These are phyloP conservation scores for Polysphondylium violaceum DNA, from an alignment of 78 protist genomes.

Conservation along the genomic window DNA sequence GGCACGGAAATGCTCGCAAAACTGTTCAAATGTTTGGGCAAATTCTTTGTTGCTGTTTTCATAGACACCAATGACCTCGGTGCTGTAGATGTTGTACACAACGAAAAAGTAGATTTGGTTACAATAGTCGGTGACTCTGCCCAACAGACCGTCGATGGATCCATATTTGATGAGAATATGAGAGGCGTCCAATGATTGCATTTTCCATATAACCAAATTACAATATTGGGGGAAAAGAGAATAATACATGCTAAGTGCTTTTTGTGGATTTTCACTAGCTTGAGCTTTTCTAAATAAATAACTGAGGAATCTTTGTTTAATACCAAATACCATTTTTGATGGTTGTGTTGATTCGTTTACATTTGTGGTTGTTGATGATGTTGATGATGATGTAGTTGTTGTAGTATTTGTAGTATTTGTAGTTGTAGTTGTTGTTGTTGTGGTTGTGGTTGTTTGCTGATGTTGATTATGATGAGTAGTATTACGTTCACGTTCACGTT, in stretches of 20 bases:
- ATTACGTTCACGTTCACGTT: no score
- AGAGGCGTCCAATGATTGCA: conserved; percentile 77
- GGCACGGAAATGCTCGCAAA: conserved; percentile 77
- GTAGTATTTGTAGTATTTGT: neutral
- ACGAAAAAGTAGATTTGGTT: conserved; percentile 71
- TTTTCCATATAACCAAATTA: conserved; percentile 76
- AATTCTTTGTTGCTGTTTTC: conserved; percentile 72
- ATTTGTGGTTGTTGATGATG: neutral
- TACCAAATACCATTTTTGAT: conserved; percentile 5
- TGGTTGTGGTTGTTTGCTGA: neutral
- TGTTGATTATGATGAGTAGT: neutral
- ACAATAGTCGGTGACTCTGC: conserved; percentile 64
- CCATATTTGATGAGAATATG: conserved; percentile 68
- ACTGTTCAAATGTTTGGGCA: conserved; percentile 74
- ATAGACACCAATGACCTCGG: conserved; percentile 72
- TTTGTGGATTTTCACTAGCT: conserved; percentile 11
- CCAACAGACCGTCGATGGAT: conserved; percentile 65
- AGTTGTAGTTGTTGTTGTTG: neutral
- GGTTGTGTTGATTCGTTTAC: neutral
- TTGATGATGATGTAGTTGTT: conserved; percentile 13
- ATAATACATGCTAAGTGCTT: conserved; percentile 37
- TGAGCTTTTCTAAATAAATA: conserved; percentile 48
- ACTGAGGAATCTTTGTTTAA: conserved; percentile 71
- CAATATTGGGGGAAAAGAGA: conserved; percentile 71
- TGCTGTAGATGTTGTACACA: conserved; percentile 57